A percentile compares a stretch with the other conserved stretches of the same genome.
Conservation (phyloP, 2,329 filamentous ascomycete species). For the Claviceps arundinis region DNA sequence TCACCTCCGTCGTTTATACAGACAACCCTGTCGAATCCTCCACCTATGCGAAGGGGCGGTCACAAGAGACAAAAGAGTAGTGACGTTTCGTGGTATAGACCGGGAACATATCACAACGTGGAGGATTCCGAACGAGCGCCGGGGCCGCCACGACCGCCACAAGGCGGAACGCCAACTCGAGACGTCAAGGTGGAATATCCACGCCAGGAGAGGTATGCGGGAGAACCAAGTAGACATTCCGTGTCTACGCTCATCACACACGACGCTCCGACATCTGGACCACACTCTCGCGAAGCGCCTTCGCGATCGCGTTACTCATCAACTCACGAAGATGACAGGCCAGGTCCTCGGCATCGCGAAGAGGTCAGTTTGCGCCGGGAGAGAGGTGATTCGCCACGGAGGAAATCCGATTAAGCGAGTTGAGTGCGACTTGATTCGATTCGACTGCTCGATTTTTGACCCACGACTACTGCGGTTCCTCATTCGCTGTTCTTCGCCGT, state of each 20-base stretch:
- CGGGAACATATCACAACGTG: conserved; percentile 10
- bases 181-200: conserved; percentile 8
- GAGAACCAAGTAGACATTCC: conserved; percentile 19
- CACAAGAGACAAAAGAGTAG: conserved; percentile 23
- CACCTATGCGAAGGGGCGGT: conserved; percentile 14
- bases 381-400: conserved; percentile 4
- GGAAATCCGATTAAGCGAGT: conserved; percentile 1
- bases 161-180: conserved; percentile 7
- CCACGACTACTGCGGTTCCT: no score
- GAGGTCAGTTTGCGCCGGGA: conserved; percentile 5
- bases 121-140: conserved; percentile 11
- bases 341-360: conserved; percentile 5
- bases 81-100: conserved; percentile 23
- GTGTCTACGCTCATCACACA: conserved; percentile 21
- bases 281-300: conserved; percentile 10
- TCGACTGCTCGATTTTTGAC: background rate
- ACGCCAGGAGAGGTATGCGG: conserved; percentile 14
- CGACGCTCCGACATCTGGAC: conserved; percentile 5
- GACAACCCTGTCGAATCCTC: conserved; percentile 13
- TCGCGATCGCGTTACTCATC: conserved; percentile 4
- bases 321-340: background rate
- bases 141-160: conserved; percentile 4
- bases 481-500: no score
- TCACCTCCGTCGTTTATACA: conserved; percentile 20
- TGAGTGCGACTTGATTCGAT: background rate